Base-by-base conservation (phyloP, 768 basidiomycete species). In the Boletus tomentosulus region DNA sequence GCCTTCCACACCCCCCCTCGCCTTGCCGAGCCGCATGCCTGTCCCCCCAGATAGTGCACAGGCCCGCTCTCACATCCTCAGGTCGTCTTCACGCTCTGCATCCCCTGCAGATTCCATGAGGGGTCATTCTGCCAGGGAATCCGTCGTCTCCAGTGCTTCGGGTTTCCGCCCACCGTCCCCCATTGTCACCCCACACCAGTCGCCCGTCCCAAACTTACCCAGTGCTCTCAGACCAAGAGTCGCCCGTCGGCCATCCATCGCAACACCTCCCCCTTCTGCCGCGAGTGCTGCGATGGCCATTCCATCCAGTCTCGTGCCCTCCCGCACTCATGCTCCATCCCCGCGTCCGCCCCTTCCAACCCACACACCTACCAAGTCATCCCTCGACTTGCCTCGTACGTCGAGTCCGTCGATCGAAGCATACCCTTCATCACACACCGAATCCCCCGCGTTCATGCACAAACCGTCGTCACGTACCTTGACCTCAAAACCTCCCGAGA, bases 241-340 rank as follows among this genome's bases (percentile, higher is more conserved):
- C 46, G 63, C 48, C 11, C 73, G 78, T 46, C 72, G 75, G 13
- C 80, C 79, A 10, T 78, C 78, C 10, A 76, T 79, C 56, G 73
- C 74, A 19, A 70, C 74, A 27, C 51, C 68, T 10, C 69, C 71
- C 9, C 68, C 69, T 53, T 74, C 65, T 15, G 53, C 62, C 10
- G 61, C 73, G 13, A 35, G 51, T 12, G 35, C 56, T 15, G 57
- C 64, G 1, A 60, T 62, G 9, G 51, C 55, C 12, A 34, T 63
- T 54, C 59, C 66, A n/a, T 49, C 61, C n/a, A 63, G 62, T 45
- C 66, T 68, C 47, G 39, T 65, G 50, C 66, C 60, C 44, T 48
- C 57, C 37, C 72, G 47, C 46, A 48, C 46, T 39, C 66, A 52
- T 61, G 60, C 45, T 4, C 56, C 69, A 5, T 60, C 75, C 49